A percentile compares a stretch with the other conserved stretches of the same genome.
Evolutionary conservation across 257 asterid species (phyloP).

Genomic region (Nicotiana sylvestris): DNA sequence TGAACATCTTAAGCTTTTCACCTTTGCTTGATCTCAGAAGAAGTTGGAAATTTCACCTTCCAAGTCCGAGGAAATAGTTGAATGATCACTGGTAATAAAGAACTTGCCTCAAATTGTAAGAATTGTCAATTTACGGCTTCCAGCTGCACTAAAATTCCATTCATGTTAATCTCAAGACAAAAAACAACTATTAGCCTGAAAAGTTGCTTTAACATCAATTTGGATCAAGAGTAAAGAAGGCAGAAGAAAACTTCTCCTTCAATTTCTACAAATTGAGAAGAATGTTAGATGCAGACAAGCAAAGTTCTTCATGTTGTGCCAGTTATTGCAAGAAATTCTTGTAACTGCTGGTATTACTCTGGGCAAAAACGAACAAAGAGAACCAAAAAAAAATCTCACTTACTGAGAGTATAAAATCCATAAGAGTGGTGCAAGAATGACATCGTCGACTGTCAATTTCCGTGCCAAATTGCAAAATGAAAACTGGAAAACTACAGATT

Average conservation of each 20-base stretch:
- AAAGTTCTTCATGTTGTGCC: conserved; percentile 24
- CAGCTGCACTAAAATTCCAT: neutral
- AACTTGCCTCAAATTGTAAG: conserved; percentile 24
- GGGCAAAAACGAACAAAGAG: neutral
- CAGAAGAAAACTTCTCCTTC: conserved; percentile 29
- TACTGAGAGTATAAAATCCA: neutral
- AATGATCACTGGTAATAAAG: neutral
- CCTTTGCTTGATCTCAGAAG: too few relatives aligned
- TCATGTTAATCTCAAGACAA: neutral
- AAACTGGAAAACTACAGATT: neutral
- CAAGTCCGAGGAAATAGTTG: neutral
- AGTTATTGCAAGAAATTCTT: conserved; percentile 34
- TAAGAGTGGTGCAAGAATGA: neutral
- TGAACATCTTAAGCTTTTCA: too few relatives aligned
- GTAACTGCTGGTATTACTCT: conserved; percentile 25
- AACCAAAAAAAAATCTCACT: neutral
- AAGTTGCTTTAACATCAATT: neutral
- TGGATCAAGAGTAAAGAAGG: neutral
- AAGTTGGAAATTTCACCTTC: neutral
- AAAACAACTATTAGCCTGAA: neutral
- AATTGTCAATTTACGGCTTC: neutral
- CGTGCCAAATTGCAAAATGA: neutral
- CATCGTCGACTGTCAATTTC: neutral
- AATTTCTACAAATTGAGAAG: conserved; percentile 32
- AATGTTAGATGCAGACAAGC: conserved; percentile 25